phyloP scores from a whole-genome alignment of 2,329 filamentous ascomycete species.

The Penicillium sp. region DNA sequence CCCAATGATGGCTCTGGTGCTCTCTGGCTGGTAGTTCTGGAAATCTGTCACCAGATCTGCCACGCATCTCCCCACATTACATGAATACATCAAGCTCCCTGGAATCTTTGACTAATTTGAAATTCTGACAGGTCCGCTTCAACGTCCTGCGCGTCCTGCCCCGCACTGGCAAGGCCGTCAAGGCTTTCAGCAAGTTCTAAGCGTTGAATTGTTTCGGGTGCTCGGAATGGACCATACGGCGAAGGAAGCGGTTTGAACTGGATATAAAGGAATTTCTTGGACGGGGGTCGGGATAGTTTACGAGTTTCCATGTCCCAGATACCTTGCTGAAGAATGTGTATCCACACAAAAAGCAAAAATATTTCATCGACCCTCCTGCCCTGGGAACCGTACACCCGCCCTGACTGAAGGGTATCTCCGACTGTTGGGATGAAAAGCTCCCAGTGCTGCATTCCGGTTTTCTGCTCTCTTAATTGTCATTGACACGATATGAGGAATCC shows the following conservation, averaged over 20 bases:
- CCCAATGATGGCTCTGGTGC: neutral
- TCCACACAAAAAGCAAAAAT: constrained; percentile 43
- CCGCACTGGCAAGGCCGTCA: constrained; percentile 95
- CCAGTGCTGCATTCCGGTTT: constrained; percentile 8
- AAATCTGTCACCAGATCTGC: neutral
- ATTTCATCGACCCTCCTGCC: constrained; percentile 37
- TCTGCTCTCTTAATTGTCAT: constrained; percentile 5
- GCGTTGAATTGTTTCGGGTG: constrained; percentile 34
- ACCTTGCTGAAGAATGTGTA: constrained; percentile 44
- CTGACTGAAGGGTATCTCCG: constrained; percentile 17
- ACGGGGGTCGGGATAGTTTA: constrained; percentile 42
- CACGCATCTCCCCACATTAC: neutral
- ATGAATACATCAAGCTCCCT: neutral
- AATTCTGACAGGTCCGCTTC: constrained; percentile 77
- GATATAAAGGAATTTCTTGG: constrained; percentile 40
- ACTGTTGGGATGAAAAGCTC: constrained; percentile 9
- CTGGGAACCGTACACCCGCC: constrained; percentile 31
- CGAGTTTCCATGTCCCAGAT: constrained; percentile 44
- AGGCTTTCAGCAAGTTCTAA: constrained; percentile 99
- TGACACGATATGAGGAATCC: constrained; percentile 11
- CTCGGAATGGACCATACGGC: constrained; percentile 33
- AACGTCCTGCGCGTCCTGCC: constrained; percentile 99
- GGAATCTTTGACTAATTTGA: constrained; percentile 19
- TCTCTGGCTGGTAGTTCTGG: neutral
- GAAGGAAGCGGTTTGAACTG: constrained; percentile 42